These are phyloP conservation scores for Sophora flavescens DNA, from an alignment of 306 rosid species.

Conservation along the genomic window DNA sequence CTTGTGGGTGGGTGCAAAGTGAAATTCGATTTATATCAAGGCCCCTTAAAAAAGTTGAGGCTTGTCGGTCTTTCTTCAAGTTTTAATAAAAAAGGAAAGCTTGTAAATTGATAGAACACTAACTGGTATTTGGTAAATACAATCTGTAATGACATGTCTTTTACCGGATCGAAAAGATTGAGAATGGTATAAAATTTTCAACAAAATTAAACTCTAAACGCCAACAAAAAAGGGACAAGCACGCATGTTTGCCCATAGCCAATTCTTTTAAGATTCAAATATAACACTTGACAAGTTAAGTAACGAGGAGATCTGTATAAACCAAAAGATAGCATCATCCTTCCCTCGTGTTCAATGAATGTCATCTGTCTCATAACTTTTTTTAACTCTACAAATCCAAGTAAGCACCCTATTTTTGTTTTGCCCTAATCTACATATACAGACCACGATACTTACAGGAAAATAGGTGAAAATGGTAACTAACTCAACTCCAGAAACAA, in stretches of 20 bases:
- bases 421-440: conserved; percentile 24
- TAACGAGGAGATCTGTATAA: neutral
- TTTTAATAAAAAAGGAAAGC: conserved; percentile 29
- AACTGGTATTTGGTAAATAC: conserved; percentile 3
- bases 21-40: conserved; percentile 8
- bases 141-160: neutral
- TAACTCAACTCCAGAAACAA: conserved; percentile 80
- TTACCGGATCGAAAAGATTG: too few relatives aligned
- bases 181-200: too few relatives aligned
- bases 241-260: neutral
- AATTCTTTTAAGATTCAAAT: conserved; percentile 10
- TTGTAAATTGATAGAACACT: conserved; percentile 33
- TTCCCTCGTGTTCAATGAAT: conserved; percentile 13
- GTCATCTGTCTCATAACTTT: neutral
- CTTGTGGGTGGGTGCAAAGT: conserved; percentile 23
- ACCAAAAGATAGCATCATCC: neutral
- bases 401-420: neutral
- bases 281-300: neutral
- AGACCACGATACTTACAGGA: conserved; percentile 22
- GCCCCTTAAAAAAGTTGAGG: conserved; percentile 14
- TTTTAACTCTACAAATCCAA: conserved; percentile 7
- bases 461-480: conserved; percentile 3
- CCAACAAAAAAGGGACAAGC: too few relatives aligned
- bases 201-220: too few relatives aligned
- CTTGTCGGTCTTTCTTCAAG: conserved; percentile 7